Evolutionary conservation across 306 rosid genomes (phyloP), one percentile per base, ranked within the genome.

Genomic region (Casuarina cunninghamiana): DNA sequence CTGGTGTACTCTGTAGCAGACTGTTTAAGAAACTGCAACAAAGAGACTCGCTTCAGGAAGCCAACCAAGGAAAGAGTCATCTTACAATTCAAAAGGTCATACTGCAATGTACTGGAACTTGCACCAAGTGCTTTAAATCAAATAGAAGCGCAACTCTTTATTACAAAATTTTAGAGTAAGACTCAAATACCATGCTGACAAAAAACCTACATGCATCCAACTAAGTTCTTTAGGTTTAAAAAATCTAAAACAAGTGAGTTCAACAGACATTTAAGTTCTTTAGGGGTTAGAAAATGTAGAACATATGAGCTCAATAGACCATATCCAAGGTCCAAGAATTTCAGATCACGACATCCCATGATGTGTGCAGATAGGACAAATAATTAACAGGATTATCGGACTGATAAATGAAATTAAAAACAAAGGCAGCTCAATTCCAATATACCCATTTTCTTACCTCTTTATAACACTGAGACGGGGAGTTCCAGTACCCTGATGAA

Each of bases 21-120:
- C 88, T 90, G 96, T 69, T 86, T 90, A 78, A 96, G 94, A 85
- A 91, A 86, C 99, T 93, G 97, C 84, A 84, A 82, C 57, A 86
- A 60, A 65, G 32, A 78, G 72, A 78, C 57, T 75, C 61, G 45
- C 71, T 74, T 88, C 84, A 88, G 78, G 84, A 78, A 72, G 76
- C 55, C 58, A 79, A 75, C 54, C 53, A 58, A 37, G 21, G 44
- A 60, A 16, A 68, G 53, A 54, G 62, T 55, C 65, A 81, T 81
- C 61, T 66, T 72, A 21, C 51, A 51, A 48, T 54, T 58, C 61
- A 37, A 10, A 51, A 79, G 37, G 63, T 68, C 12, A 48, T 21
- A 61, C 58, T 32, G 50, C 42, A 66, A 49, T 45, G 7, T 41
- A 41, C 32, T 5, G 15, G 35, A 66, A 66, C 48, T 15, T 66